A percentile compares a stretch with the other conserved stretches of the same genome.
Conservation (phyloP, 306 rosid genomes). For the Ceratonia siliqua region DNA sequence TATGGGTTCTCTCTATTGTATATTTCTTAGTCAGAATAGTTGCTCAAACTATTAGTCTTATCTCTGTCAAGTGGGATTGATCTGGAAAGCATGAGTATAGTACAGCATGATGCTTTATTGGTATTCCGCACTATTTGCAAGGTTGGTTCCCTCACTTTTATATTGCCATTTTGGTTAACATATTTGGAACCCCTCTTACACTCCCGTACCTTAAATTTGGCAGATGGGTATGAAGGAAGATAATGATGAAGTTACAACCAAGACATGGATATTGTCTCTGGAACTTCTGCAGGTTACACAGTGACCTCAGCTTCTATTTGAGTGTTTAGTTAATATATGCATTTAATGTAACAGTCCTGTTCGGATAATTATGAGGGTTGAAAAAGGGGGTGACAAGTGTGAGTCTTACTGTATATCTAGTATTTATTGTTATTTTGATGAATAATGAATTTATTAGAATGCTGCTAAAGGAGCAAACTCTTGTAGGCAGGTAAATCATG, state of each 20-base stretch:
- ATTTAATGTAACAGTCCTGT: background rate
- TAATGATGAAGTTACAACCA: slow-evolving; percentile 82
- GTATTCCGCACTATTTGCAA: slow-evolving; percentile 96
- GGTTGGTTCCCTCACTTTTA: slow-evolving; percentile 57
- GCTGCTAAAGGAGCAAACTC: slow-evolving; percentile 3
- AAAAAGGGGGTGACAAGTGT: background rate
- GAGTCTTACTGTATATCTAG: background rate
- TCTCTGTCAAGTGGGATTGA: slow-evolving; percentile 82
- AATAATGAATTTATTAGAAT: background rate
- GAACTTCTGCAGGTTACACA: slow-evolving; percentile 92
- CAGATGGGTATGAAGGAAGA: slow-evolving; percentile 99
- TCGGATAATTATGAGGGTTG: background rate
- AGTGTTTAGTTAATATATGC: background rate
- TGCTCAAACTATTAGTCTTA: slow-evolving; percentile 36
- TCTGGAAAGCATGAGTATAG: slow-evolving; percentile 83
- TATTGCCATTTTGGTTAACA: slow-evolving; percentile 26
- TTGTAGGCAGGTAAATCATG: background rate
- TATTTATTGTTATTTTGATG: background rate
- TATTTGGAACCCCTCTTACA: slow-evolving; percentile 31
- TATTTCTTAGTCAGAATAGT: slow-evolving; percentile 13
- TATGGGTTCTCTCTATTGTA: slow-evolving; percentile 17
- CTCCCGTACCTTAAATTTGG: slow-evolving; percentile 30
- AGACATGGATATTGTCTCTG: slow-evolving; percentile 91
- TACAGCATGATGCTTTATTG: slow-evolving; percentile 80
- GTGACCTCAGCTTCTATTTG: slow-evolving; percentile 35